Base-by-base conservation (phyloP, 1,284 basidiomycete genomes). In the Naganishia albida region DNA sequence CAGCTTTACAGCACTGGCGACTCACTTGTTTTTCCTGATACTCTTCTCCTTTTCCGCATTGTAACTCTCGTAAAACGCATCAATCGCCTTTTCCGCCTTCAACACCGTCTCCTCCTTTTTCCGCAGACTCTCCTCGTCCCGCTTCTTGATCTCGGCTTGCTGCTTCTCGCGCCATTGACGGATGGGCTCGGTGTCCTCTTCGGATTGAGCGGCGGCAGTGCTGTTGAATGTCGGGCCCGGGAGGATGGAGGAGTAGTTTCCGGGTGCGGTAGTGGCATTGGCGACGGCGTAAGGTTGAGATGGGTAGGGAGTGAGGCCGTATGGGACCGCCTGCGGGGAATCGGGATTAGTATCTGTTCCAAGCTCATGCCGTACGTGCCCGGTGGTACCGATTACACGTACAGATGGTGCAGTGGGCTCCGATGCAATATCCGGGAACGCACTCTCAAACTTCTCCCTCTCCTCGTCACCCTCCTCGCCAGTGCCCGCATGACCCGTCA, bases 1-100 rank as follows among this genome's bases (percentile, higher is more conserved):
- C 34, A n/a, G 34, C 34, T 34, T 34, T 34, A 34, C 34, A 34
- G 34, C 34, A 34, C 4, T 10, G 34, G 6, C 6, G 10, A 84
- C 88, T 73, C 69, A 95, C 93, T 99, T 99, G 85, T 99, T 99
- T 78, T 93, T 88, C 56, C 89, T 83, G 73, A 99, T 98, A 74
- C 87, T 90, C 76, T 87, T 87, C 81, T 95, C 92, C 82, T 96
- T 97, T 82, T 91, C 89, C 69, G 85, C 83, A 64, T 93, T 87
- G 79, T 99, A 98, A 64, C 91, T 87, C 75, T 93, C 91, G 78
- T 99, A 99, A 78, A 98, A 99, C 74, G 89, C 85, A 80, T 99
- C 96, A 70, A 99, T 97, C 34, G 90, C 85, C 72, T 88, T 86
- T 78, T 98, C 93, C 23, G 96, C 96, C 77, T 88, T 90, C 59